phyloP scores from a whole-genome alignment of 169 alveolate species.

The Eimeria falciformis region DNA sequence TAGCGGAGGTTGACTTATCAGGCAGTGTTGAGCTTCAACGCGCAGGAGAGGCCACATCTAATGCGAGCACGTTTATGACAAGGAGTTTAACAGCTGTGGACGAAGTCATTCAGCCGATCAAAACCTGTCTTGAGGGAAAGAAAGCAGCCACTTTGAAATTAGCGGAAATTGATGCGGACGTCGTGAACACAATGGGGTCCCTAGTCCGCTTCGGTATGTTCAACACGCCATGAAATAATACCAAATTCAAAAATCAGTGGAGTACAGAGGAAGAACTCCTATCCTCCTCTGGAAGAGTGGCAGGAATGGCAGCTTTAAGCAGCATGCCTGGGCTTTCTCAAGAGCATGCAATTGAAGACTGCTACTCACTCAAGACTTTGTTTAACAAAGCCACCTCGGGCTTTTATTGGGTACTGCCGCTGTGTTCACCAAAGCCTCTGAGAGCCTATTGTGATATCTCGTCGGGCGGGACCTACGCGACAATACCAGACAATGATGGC shows the following conservation, averaged over 20 bases:
- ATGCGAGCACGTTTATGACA: conserved; percentile 66
- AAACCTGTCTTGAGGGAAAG: conserved; percentile 75
- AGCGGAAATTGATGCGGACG: neutral
- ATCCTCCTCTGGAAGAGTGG: neutral
- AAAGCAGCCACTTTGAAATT: conserved; percentile 17
- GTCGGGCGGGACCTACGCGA: conserved; percentile 88
- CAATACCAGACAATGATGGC: conserved; percentile 78
- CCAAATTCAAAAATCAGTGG: neutral
- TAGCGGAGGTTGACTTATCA: conserved; percentile 87
- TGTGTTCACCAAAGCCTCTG: conserved; percentile 86
- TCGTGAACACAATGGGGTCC: neutral
- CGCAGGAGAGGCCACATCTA: conserved; percentile 53
- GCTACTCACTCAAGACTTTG: conserved; percentile 87
- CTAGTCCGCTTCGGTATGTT: neutral
- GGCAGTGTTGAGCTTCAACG: conserved; percentile 82
- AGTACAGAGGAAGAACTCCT: neutral
- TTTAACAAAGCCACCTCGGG: conserved; percentile 90
- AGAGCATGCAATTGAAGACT: conserved; percentile 84
- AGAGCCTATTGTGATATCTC: conserved; percentile 92
- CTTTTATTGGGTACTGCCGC: conserved; percentile 89
- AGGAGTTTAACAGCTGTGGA: conserved; percentile 69
- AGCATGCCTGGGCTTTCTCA: neutral
- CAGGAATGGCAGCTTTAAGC: neutral
- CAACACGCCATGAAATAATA: too few relatives aligned
- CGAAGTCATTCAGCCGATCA: conserved; percentile 68